Evolutionary conservation across 2,329 filamentous ascomycete genomes (phyloP).

Genomic region (Orbilia blumenaviensis): DNA sequence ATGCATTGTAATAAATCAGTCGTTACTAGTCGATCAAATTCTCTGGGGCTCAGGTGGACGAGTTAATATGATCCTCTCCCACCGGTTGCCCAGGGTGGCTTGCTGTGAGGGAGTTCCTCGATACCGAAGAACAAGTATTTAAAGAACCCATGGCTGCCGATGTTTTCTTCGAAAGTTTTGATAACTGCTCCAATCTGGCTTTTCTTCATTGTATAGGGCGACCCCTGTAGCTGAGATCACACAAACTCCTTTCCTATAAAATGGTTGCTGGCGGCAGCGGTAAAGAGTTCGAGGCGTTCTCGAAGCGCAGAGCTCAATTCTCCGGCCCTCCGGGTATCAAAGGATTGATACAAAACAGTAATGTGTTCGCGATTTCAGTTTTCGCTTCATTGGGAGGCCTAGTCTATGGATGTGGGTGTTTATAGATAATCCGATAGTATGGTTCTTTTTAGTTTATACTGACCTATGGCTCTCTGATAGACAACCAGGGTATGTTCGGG

Average conservation of each 20-base stretch:
- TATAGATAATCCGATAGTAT: slow-evolving; percentile 75
- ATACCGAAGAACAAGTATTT: neutral
- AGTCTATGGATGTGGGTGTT: slow-evolving; percentile 76
- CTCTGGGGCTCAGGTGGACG: neutral
- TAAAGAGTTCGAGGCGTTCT: slow-evolving; percentile 49
- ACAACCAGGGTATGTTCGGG: slow-evolving; percentile 53
- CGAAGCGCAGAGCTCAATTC: slow-evolving; percentile 48
- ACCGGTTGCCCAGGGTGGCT: neutral
- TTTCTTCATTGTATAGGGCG: neutral
- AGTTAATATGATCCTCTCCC: neutral
- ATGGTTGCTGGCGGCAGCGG: slow-evolving; percentile 38
- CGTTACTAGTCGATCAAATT: neutral
- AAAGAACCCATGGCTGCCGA: slow-evolving; percentile 4
- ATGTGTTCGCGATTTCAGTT: slow-evolving; percentile 67
- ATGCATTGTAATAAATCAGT: neutral
- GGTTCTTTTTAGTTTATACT: slow-evolving; percentile 65
- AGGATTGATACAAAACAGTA: slow-evolving; percentile 66
- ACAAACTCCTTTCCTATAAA: neutral
- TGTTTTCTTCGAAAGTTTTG: too few relatives aligned
- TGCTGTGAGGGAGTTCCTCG: neutral
- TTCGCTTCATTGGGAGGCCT: slow-evolving; percentile 62
- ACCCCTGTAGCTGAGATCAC: neutral
- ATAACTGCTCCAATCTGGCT: neutral
- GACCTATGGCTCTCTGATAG: slow-evolving; percentile 55
- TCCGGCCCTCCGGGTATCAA: slow-evolving; percentile 62